These are phyloP conservation scores for Sclerotinia subarctica DNA, from an alignment of 2,329 filamentous ascomycete genomes.

Conservation along the genomic window DNA sequence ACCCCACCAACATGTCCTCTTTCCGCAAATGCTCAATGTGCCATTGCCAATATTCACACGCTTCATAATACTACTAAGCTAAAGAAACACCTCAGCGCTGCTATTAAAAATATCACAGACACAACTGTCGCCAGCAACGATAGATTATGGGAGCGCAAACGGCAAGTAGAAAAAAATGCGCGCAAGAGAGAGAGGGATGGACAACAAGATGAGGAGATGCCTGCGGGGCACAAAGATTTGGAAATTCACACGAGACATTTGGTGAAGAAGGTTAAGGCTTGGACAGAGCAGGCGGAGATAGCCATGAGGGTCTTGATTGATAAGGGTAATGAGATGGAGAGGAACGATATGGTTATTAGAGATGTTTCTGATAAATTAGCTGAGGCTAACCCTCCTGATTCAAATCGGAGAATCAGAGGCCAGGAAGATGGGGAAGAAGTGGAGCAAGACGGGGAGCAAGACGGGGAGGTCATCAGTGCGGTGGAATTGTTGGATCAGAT, in stretches of 20 bases:
- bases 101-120: conserved; percentile 46
- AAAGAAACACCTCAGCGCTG: conserved; percentile 47
- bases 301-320: conserved; percentile 58
- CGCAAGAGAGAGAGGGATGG: conserved; percentile 37
- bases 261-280: conserved; percentile 46
- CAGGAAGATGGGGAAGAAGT: conserved; percentile 39
- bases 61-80: conserved; percentile 44
- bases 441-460: conserved; percentile 44
- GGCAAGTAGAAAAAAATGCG: conserved; percentile 27
- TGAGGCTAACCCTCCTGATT: conserved; percentile 32
- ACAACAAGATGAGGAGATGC: conserved; percentile 38
- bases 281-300: conserved; percentile 56
- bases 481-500: conserved; percentile 40
- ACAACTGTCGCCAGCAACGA: conserved; percentile 56
- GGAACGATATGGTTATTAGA: conserved; percentile 33
- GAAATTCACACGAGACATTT: conserved; percentile 43
- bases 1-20: conserved; percentile 52
- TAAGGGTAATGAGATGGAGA: conserved; percentile 45
- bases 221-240: conserved; percentile 38
- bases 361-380: conserved; percentile 37
- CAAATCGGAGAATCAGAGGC: conserved; percentile 10
- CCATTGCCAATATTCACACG: conserved; percentile 46
- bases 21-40: conserved; percentile 45
- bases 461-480: conserved; percentile 40
- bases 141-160: conserved; percentile 40